A percentile compares a stretch with the other conserved stretches of the same genome.
These are phyloP conservation scores for Alternaria rosae DNA, from an alignment of 2,329 filamentous ascomycete species.

Conservation along the genomic window DNA sequence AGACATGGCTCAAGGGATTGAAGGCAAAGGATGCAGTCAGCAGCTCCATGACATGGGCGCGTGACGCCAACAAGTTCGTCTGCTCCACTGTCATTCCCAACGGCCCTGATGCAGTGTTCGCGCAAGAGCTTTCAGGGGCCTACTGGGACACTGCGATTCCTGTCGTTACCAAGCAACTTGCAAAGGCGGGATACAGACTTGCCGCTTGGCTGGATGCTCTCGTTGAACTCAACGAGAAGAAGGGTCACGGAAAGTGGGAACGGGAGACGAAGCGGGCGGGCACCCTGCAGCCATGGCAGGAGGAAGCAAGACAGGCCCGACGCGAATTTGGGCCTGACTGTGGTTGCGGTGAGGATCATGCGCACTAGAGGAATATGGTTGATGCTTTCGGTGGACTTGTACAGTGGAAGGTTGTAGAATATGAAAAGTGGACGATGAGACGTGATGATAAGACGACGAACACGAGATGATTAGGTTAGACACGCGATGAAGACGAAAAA, in stretches of 20 bases:
- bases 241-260: constrained; percentile 14
- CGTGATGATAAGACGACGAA: background rate
- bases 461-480: background rate
- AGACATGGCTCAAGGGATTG: constrained; percentile 49
- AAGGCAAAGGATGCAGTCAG: constrained; percentile 45
- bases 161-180: constrained; percentile 54
- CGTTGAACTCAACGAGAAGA: constrained; percentile 28
- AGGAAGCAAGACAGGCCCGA: constrained; percentile 35
- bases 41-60: constrained; percentile 53
- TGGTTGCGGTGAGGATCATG: constrained; percentile 32
- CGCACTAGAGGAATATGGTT: constrained; percentile 17
- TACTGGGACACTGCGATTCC: constrained; percentile 50
- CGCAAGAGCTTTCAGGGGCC: constrained; percentile 47
- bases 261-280: constrained; percentile 21
- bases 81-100: constrained; percentile 53
- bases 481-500: background rate
- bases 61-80: constrained; percentile 53
- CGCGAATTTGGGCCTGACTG: constrained; percentile 41
- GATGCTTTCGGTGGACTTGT: background rate
- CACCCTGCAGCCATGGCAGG: constrained; percentile 37
- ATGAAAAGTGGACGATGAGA: background rate
- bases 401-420: background rate
- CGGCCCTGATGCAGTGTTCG: constrained; percentile 46
- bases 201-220: constrained; percentile 43
- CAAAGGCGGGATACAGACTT: constrained; percentile 49